Evolutionary conservation across 1,284 basidiomycete genomes (phyloP).

Genomic region (Sphaerobolus stellatus): DNA sequence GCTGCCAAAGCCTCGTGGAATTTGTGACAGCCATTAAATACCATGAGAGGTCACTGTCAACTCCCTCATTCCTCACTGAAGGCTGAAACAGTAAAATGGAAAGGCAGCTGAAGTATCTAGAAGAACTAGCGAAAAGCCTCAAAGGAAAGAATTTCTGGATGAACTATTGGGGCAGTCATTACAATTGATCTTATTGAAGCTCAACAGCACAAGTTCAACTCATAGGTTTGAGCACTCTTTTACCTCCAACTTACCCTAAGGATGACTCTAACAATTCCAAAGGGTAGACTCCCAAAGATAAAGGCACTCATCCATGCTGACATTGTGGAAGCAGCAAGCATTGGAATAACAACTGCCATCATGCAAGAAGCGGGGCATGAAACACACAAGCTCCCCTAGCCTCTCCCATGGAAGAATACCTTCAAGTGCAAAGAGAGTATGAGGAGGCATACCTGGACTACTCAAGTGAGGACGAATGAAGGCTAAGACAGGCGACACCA

Average conservation of each 20-base stretch:
- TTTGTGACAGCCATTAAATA: conserved; percentile 21
- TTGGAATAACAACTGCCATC: conserved; percentile 27
- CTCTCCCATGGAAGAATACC: conserved; percentile 15
- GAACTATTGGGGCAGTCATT: too few species aligned
- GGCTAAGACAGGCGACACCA: too few species aligned
- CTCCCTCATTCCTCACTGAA: conserved; percentile 12
- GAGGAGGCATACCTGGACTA: conserved; percentile 18
- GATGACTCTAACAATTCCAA: conserved; percentile 20
- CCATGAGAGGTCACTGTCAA: conserved; percentile 20
- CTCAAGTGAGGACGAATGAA: neutral
- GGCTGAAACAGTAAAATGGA: conserved; percentile 11
- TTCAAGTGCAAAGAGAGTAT: conserved; percentile 21
- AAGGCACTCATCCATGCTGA: conserved; percentile 22
- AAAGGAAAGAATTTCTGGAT: neutral
- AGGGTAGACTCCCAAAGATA: conserved; percentile 26
- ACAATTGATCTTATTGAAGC: neutral
- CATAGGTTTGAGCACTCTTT: neutral
- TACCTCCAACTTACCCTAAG: conserved; percentile 15
- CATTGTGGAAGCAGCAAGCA: conserved; percentile 26
- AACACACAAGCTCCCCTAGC: conserved; percentile 21
- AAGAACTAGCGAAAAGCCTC: neutral
- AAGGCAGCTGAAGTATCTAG: neutral
- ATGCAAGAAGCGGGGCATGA: conserved; percentile 18
- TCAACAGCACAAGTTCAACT: too few species aligned
- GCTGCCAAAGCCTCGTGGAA: conserved; percentile 13